phyloP scores from a whole-genome alignment of 2,329 filamentous ascomycete genomes.

The Fusarium armeniacum region DNA sequence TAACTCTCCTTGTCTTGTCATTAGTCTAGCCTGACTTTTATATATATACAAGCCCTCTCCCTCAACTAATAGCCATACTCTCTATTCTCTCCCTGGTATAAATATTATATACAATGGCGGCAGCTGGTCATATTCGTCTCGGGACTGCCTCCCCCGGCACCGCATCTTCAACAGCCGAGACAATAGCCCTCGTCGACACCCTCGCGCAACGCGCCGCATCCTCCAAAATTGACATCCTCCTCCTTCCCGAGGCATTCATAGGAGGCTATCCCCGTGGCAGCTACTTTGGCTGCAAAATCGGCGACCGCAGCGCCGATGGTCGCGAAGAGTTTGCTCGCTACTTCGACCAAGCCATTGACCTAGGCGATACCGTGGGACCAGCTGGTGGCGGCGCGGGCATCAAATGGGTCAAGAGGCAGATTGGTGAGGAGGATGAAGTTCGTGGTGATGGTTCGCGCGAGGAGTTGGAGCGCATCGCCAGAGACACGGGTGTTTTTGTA shows the following conservation, averaged over 20 bases:
- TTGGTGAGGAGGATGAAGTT: conserved; percentile 57
- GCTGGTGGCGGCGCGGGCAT: conserved; percentile 75
- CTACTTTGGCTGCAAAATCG: conserved; percentile 81
- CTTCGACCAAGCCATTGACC: conserved; percentile 82
- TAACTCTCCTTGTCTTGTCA: conserved; percentile 7
- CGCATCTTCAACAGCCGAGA: conserved; percentile 66
- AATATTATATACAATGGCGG: conserved; percentile 17
- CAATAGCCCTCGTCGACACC: conserved; percentile 74
- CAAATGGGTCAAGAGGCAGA: conserved; percentile 75
- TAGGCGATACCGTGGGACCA: conserved; percentile 79
- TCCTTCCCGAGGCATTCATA: conserved; percentile 93
- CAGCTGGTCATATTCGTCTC: conserved; percentile 61
- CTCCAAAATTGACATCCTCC: conserved; percentile 73
- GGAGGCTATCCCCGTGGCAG: conserved; percentile 91
- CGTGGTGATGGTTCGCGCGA: conserved; percentile 78
- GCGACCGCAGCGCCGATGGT: conserved; percentile 75
- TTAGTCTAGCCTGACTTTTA: neutral
- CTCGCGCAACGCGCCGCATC: conserved; percentile 75
- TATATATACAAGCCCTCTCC: conserved; percentile 16
- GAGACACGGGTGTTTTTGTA: conserved; percentile 84
- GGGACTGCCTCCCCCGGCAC: conserved; percentile 70
- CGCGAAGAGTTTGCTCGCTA: conserved; percentile 87
- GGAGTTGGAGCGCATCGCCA: conserved; percentile 80
- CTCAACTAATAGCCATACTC: neutral
- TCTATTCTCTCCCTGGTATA: neutral